A percentile compares a stretch with the other conserved stretches of the same genome.
These are phyloP conservation scores for Sphaerosporella brunnea DNA, from an alignment of 495 filamentous ascomycete genomes.

Conservation along the genomic window DNA sequence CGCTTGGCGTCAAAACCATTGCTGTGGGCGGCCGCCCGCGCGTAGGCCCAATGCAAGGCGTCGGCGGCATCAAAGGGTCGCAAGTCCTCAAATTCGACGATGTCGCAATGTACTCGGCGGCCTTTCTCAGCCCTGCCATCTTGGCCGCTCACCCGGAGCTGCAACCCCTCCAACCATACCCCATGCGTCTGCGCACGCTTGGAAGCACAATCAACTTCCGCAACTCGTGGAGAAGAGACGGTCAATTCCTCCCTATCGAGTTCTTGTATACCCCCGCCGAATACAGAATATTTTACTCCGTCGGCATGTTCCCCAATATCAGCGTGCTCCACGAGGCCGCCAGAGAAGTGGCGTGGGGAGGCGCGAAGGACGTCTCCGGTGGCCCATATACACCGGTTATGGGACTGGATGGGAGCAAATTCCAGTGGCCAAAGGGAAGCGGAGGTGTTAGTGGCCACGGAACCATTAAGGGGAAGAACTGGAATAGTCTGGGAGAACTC, in stretches of 20 bases:
- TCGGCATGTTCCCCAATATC: slow-evolving; percentile 8
- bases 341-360: slow-evolving; percentile 15
- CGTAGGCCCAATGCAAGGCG: slow-evolving; percentile 16
- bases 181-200: neutral
- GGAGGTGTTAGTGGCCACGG: neutral
- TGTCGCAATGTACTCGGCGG: neutral
- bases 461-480: slow-evolving; percentile 1
- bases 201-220: slow-evolving; percentile 14
- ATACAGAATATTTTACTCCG: slow-evolving; percentile 13
- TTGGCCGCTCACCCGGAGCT: neutral
- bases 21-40: slow-evolving; percentile 14
- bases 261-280: slow-evolving; percentile 18
- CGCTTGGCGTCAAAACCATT: slow-evolving; percentile 12
- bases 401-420: neutral
- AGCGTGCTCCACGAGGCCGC: slow-evolving; percentile 13
- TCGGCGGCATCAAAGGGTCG: slow-evolving; percentile 19
- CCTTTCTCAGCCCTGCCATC: neutral
- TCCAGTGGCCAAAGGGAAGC: neutral
- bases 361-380: slow-evolving; percentile 4
- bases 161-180: neutral
- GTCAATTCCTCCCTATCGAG: slow-evolving; percentile 13
- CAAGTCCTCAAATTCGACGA: slow-evolving; percentile 17
- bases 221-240: slow-evolving; percentile 19
- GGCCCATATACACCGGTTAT: neutral
- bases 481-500: slow-evolving; percentile 9